Evolutionary conservation across 1,284 basidiomycete species (phyloP).

Genomic region (Leucoagaricus sp.): DNA sequence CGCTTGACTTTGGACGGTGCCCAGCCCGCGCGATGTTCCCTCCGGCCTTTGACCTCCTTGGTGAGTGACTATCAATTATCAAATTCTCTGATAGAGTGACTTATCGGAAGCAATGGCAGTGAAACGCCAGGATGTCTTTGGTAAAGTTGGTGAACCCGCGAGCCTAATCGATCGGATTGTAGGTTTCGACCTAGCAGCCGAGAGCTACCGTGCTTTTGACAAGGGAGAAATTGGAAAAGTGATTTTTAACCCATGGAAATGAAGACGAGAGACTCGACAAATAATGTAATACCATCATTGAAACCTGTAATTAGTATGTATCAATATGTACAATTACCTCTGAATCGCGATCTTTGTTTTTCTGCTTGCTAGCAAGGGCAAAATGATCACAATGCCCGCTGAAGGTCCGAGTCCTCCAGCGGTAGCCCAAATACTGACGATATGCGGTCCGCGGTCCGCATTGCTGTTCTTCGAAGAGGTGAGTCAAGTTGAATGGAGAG

Average conservation of each 20-base stretch:
- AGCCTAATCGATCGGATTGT: constrained; percentile 70
- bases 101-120: constrained; percentile 27
- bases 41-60: constrained; percentile 69
- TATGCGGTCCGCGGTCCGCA: too few relatives aligned
- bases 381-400: too few relatives aligned
- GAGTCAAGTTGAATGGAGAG: too few relatives aligned
- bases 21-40: constrained; percentile 83
- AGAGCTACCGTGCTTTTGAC: constrained; percentile 67
- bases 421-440: too few relatives aligned
- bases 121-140: constrained; percentile 70
- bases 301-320: neutral
- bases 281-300: neutral
- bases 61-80: constrained; percentile 24
- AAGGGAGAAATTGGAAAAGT: constrained; percentile 72
- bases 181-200: constrained; percentile 52
- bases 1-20: constrained; percentile 84
- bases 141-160: constrained; percentile 53
- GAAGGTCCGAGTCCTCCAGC: too few relatives aligned
- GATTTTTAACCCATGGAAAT: constrained; percentile 67
- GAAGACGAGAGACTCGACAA: neutral
- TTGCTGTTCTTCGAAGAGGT: too few relatives aligned
- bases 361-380: too few relatives aligned
- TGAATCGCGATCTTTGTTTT: neutral
- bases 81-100: neutral
- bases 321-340: neutral